Base-by-base conservation (phyloP, 2,329 filamentous ascomycete genomes). In the Orbilia blumenaviensis region DNA sequence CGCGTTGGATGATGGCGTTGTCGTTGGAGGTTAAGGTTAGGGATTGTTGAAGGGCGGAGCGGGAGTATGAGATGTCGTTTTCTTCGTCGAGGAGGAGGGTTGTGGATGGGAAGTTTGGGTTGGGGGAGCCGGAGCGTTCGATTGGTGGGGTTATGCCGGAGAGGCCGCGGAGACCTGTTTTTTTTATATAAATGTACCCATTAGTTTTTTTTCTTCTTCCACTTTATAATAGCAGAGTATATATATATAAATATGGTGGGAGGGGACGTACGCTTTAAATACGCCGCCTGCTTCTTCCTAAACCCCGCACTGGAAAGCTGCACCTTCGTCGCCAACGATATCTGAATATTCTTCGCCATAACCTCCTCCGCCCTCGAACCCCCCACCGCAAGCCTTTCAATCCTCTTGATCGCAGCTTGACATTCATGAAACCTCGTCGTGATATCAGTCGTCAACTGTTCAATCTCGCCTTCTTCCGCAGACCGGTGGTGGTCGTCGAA, bases 301-400 rank as follows among this genome's bases (percentile, higher is more conserved):
- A 99, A 99, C 78, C 88, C 87, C 29, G 95, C 91, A 84, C 94
- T 97, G 54, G 93, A 91, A 80, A 98, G 94, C 83, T 97, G 94
- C 0, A 98, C 93, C 77, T 92, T 87, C 0, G 92, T 87, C 0
- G 95, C 95, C 41, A 98, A 87, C 14, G 92, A 95, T 78, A 96
- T 93, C 83, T 98, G 94, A 73, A 99, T 92, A 81, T 99, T 99
- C 84, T 89, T 91, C 60, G 94, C 95, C 94, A 99, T 98, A 10
- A 89, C 92, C 84, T 97, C 93, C 82, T 99, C 95, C 36, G 92
- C 93, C 79, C 89, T 61, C 87, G 88, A 91, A 44, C 89, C 87
- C 79, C 90, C 87, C 81, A 90, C 91, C 32, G 92, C 89, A 89
- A 98, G 93, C 80, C 86, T 86, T 81, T 97, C 94, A 68, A 99